These are phyloP conservation scores for Trametes cingulata DNA, from an alignment of 768 basidiomycete genomes.

Conservation along the genomic window DNA sequence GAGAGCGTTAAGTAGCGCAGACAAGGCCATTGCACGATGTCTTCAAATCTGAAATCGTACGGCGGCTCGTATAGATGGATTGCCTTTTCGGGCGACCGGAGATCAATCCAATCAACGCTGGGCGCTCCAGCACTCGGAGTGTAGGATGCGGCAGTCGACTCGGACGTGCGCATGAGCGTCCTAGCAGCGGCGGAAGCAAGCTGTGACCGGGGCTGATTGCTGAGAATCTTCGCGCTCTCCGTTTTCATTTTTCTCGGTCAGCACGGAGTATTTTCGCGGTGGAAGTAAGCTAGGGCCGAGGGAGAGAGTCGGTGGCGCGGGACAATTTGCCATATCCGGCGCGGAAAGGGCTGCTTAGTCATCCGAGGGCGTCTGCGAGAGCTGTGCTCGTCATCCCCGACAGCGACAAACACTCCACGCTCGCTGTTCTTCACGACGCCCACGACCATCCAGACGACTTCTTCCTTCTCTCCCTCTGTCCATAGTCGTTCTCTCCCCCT, in stretches of 20 bases:
- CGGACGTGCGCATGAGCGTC: background rate
- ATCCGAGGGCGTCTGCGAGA: slow-evolving; percentile 12
- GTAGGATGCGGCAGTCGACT: background rate
- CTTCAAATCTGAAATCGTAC: slow-evolving; percentile 28
- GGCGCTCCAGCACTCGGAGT: background rate
- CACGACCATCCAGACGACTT: slow-evolving; percentile 23
- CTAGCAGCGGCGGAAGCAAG: background rate
- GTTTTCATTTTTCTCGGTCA: background rate
- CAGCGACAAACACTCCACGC: slow-evolving; percentile 28
- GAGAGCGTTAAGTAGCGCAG: slow-evolving; percentile 19
- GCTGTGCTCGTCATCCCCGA: slow-evolving; percentile 28
- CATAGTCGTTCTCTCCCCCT: slow-evolving; percentile 20
- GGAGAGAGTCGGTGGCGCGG: background rate
- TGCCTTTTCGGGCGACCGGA: slow-evolving; percentile 16
- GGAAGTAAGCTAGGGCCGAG: slow-evolving; percentile 9
- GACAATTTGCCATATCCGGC: slow-evolving; percentile 3
- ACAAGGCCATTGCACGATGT: slow-evolving; percentile 25
- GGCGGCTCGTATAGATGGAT: slow-evolving; percentile 16
- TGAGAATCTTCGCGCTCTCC: too few relatives aligned
- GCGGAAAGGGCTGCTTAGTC: slow-evolving; percentile 16
- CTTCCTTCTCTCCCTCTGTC: slow-evolving; percentile 13
- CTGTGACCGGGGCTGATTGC: background rate
- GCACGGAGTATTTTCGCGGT: background rate
- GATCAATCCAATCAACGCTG: slow-evolving; percentile 6
- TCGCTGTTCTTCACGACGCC: slow-evolving; percentile 31